Evolutionary conservation across 2,329 filamentous ascomycete species (phyloP), one percentile per base, ranked within the genome.

Genomic region (Trichoderma atrobrunneum): DNA sequence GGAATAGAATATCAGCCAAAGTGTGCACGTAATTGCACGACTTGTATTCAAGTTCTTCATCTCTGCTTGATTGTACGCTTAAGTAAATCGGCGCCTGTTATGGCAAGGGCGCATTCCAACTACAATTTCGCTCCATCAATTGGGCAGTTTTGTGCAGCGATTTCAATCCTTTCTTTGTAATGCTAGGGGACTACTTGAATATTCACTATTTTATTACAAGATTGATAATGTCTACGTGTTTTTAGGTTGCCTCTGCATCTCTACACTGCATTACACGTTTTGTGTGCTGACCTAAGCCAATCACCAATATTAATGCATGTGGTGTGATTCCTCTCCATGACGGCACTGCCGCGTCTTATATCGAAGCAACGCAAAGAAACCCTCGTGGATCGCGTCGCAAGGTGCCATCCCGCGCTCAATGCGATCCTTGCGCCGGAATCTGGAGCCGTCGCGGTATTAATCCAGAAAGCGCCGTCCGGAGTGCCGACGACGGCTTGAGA

Each of bases 111-210:
- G 36, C 36, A 43, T 18, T 43, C 36, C n/a, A n/a, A n/a, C n/a
- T 24, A 51, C 11, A 51, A 24, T 21, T 14, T 24, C 18, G 48
- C 10, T 7, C 21, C 21, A 14, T 14, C 21, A 24, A 54, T 21
- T 14, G 11, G n/a, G 21, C 2, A 24, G n/a, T 12, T 51, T 51
- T 0, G 0, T 24, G 21, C 10, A 24, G 11, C n/a, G 21, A 7
- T n/a, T 54, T 24, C 48, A 24, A 24, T 5, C 21, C 1, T 14
- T 54, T 24, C 48, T 14, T 54, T 54, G 1, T 1, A 24, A 54
- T 24, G 2, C 8, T 7, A 54, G 3, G 5, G 48, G 1, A 1
- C 5, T 24, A 7, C 48, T 54, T 54, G n/a, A 14, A 24, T 54
- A 24, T 24, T 21, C 1, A 21, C 18, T 11, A 12, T 3, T 48